Percentiles rank a stretch among this genome's conserved stretches.
These are phyloP conservation scores for Hypoxylon trugodes DNA, from an alignment of 495 filamentous ascomycete genomes.

Conservation along the genomic window DNA sequence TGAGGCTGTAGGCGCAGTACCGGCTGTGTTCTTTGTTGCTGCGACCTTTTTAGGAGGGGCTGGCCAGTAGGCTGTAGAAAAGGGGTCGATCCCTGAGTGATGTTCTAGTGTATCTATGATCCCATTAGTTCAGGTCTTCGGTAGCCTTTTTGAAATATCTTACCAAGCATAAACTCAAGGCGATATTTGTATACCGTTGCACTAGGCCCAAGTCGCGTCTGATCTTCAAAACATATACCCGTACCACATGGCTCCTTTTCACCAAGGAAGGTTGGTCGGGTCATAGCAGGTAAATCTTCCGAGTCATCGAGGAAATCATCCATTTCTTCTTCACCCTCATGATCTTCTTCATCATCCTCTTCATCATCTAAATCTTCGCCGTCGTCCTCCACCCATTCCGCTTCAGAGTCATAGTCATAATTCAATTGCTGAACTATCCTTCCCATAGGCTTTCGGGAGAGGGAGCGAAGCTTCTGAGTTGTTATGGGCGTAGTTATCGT, in stretches of 20 bases:
- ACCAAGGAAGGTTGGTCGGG: constrained; percentile 55
- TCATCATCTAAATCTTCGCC: constrained; percentile 77
- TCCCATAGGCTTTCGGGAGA: constrained; percentile 76
- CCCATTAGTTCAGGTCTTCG: constrained; percentile 14
- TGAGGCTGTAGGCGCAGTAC: neutral
- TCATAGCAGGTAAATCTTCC: constrained; percentile 50
- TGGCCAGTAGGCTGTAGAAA: constrained; percentile 83
- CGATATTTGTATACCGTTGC: constrained; percentile 62
- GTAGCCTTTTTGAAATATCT: constrained; percentile 28
- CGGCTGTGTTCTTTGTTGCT: neutral
- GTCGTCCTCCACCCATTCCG: constrained; percentile 91
- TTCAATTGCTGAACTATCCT: constrained; percentile 74
- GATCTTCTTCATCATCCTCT: constrained; percentile 79
- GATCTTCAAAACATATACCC: constrained; percentile 84
- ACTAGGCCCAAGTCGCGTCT: constrained; percentile 50
- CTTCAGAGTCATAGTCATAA: constrained; percentile 97
- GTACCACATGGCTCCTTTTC: constrained; percentile 79
- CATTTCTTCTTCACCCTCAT: constrained; percentile 71
- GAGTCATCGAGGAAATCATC: constrained; percentile 82
- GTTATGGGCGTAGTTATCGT: constrained; percentile 70
- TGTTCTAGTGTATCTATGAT: constrained; percentile 45
- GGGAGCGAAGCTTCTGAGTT: constrained; percentile 53
- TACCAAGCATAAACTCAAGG: constrained; percentile 79
- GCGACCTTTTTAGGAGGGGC: constrained; percentile 43
- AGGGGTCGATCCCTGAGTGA: constrained; percentile 78